Evolutionary conservation across 2,329 filamentous ascomycete genomes (phyloP), one percentile per base, ranked within the genome.

Genomic region (Fonsecaea multimorphosa): DNA sequence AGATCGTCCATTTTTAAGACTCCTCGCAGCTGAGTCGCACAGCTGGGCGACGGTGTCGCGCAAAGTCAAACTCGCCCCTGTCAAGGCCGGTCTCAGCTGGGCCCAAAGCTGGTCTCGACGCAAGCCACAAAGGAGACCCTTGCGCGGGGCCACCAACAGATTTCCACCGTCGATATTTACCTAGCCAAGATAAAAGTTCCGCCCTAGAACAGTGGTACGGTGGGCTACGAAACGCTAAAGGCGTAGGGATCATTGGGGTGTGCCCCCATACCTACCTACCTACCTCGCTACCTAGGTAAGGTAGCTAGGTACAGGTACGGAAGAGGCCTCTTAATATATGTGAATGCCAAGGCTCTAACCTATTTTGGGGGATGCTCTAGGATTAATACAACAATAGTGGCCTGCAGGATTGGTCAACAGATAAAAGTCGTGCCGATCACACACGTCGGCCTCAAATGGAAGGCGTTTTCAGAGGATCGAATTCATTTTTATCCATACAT

Each of bases 91-190:
- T 22, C 44, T 56, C 52, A 38, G 51, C 38, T 46, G 52, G 19
- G n/a, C 31, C 38, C 27, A 19, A 34, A 24, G 1, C 16, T 32
- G 59, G 29, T 29, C 46, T 64, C 61, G 54, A 64, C 44, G 54
- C 61, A 64, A 64, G 61, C 61, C 61, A 64, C 55, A 64, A 64
- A 59, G 34, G 27, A n/a, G 7, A 55, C 31, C 51, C 51, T 24
- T n/a, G 53, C 29, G 31, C 31, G 53, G 53, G 53, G 29, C 5
- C n/a, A n/a, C n/a, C n/a, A n/a, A n/a, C n/a, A n/a, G n/a, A n/a
- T n/a, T n/a, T n/a, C n/a, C n/a, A n/a, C n/a, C n/a, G n/a, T n/a
- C n/a, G n/a, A n/a, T n/a, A n/a, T n/a, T n/a, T n/a, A n/a, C n/a
- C n/a, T n/a, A n/a, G n/a, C n/a, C n/a, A n/a, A n/a, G n/a, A n/a